Evolutionary conservation across 1,139 yeast genomes (phyloP).

Genomic region (Geotrichum reessii): DNA sequence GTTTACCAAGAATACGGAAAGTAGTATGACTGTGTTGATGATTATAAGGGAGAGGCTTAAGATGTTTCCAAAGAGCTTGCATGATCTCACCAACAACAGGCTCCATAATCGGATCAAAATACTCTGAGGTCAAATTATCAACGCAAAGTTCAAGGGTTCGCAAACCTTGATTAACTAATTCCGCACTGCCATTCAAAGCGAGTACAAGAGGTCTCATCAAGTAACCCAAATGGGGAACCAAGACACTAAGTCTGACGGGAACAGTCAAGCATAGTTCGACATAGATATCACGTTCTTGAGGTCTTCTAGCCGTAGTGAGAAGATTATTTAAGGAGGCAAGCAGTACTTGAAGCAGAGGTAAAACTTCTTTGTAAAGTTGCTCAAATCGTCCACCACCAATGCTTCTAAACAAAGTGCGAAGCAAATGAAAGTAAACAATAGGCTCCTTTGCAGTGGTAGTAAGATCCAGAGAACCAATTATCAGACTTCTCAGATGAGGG

Average conservation of each 20-base stretch:
- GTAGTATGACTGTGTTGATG: conserved; percentile 95
- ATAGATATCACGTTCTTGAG: conserved; percentile 87
- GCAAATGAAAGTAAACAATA: conserved; percentile 77
- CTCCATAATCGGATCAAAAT: conserved; percentile 93
- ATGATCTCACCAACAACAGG: conserved; percentile 92
- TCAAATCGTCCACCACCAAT: conserved; percentile 97
- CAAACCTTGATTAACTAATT: conserved; percentile 86
- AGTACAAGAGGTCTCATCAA: conserved; percentile 85
- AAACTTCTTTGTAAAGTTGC: conserved; percentile 80
- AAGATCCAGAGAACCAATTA: conserved; percentile 69
- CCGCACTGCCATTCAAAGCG: conserved; percentile 87
- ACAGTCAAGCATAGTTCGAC: conserved; percentile 93
- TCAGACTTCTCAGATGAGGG: conserved; percentile 80
- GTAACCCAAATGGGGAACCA: conserved; percentile 86
- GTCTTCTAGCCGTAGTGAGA: conserved; percentile 75
- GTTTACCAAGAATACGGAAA: conserved; percentile 82
- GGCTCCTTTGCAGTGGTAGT: conserved; percentile 93
- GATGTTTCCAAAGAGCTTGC: conserved; percentile 87
- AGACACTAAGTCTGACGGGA: conserved; percentile 85
- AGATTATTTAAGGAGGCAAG: conserved; percentile 80
- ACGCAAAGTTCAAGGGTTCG: conserved; percentile 94
- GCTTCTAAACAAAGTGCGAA: conserved; percentile 84
- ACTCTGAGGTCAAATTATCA: conserved; percentile 91
- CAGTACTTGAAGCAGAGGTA: conserved; percentile 82
- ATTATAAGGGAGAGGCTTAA: conserved; percentile 83